Evolutionary conservation across 495 filamentous ascomycete species (phyloP), one percentile per base, ranked within the genome.

Genomic region (Neurospora sp.): DNA sequence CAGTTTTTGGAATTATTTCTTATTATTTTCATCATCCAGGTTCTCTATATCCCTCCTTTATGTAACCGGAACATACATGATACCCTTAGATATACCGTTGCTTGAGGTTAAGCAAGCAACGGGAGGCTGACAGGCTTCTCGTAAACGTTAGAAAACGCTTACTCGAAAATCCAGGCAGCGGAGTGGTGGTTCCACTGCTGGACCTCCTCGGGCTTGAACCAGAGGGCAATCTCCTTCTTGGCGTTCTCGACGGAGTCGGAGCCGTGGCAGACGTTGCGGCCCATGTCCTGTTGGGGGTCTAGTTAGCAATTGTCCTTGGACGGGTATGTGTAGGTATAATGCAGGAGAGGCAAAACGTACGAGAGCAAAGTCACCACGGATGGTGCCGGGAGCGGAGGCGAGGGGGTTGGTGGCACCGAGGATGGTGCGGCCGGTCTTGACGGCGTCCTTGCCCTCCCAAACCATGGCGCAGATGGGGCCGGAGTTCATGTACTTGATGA

Each of bases 251-350:
- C 94, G 85, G 88, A 89, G 90, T 99, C 96, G 85, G 94, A 97
- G 82, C 96, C 96, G 89, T 99, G 96, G 91, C 96, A 98, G 85
- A 99, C 93, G 89, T 99, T 99, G 82, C 96, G 94, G 86, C 96
- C 96, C 80, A 96, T 92, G 80, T 94, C 85, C 80, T 72, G 78
- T 77, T n/a, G n/a, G n/a, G n/a, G n/a, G n/a, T n/a, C n/a, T n/a
- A n/a, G n/a, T n/a, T n/a, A n/a, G n/a, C n/a, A n/a, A n/a, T n/a
- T n/a, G n/a, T n/a, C n/a, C n/a, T n/a, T n/a, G n/a, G n/a, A n/a
- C n/a, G n/a, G n/a, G n/a, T n/a, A n/a, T n/a, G n/a, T n/a, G n/a
- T n/a, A n/a, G n/a, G n/a, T n/a, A n/a, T n/a, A n/a, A n/a, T n/a
- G n/a, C n/a, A n/a, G n/a, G n/a, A n/a, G n/a, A n/a, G n/a, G n/a